Evolutionary conservation across 441 rosid species (phyloP), one percentile per base, ranked within the genome.

Genomic region (Adansonia grandidieri): DNA sequence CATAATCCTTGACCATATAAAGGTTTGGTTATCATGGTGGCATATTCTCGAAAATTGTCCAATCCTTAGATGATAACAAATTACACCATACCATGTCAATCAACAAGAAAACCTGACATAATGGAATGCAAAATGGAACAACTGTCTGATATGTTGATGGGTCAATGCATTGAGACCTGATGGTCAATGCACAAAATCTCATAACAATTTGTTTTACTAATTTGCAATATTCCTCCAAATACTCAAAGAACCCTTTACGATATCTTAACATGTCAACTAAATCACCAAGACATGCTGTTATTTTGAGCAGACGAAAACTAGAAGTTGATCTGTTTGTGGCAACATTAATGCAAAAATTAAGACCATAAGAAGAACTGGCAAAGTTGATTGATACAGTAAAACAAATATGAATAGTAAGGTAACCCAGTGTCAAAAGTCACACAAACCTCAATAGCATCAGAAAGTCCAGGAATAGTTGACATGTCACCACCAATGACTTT

Each of bases 401-500:
- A 71, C 2, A 32, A 54, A 53, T 3, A 13, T 42, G 22, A 60
- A 19, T 20, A 67, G 62, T 37, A 72, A 4, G 45, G n/a, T 24
- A 63, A 76, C 40, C 42, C 14, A 66, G 19, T 3, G 54, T 45
- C 72, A 68, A 70, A 24, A 76, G 72, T 74, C 50, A 53, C 51
- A 57, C 88, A 82, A 83, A 95, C 99, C 98, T 95, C 90, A 73
- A 97, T 91, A 68, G 97, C 98, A 77, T 86, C 93, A 77, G 88
- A 88, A 76, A 97, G 83, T 65, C 99, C 98, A 63, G 99, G 99
- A 79, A 95, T 86, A 60, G 97, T 47, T 73, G 92, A 86, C 83
- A 95, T 86, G 82, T 97, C 98, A 76, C 99, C 98, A 58, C 98
- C 98, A 80, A 93, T 73, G 75, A 97, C 89, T 84, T 89, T 93